Evolutionary conservation across 495 filamentous ascomycete genomes (phyloP).

Genomic region (Trichocladium uniseriatum): DNA sequence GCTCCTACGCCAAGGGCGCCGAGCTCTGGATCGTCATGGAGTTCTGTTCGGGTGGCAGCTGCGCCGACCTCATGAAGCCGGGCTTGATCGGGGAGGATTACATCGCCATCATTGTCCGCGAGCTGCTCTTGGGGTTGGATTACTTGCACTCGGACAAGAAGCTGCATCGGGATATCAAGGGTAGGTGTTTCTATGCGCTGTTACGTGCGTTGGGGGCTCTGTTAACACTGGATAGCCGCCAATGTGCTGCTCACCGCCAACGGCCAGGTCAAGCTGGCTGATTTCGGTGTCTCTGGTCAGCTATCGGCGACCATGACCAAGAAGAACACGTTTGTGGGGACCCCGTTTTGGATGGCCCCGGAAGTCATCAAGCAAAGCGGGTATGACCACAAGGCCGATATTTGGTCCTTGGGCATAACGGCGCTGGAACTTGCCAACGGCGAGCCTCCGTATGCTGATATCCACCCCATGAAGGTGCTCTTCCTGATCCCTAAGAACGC

Average conservation of each 20-base stretch:
- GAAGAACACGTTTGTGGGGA: conserved; percentile 98
- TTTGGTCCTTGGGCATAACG: conserved; percentile 98
- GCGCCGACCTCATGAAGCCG: conserved; percentile 83
- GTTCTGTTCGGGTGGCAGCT: conserved; percentile 88
- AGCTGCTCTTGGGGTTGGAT: conserved; percentile 80
- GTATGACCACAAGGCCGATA: conserved; percentile 97
- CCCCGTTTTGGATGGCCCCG: conserved; percentile 99
- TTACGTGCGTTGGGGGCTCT: background rate
- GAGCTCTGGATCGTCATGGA: conserved; percentile 98
- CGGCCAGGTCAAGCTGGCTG: conserved; percentile 92
- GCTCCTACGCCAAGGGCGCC: conserved; percentile 88
- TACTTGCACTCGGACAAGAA: conserved; percentile 95
- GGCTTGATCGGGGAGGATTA: conserved; percentile 88
- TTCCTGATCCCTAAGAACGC: conserved; percentile 96
- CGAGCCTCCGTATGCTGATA: conserved; percentile 91
- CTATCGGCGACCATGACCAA: conserved; percentile 99
- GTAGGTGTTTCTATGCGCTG: conserved; percentile 33
- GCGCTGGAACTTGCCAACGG: conserved; percentile 88
- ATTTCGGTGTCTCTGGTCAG: conserved; percentile 96
- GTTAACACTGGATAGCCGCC: conserved; percentile 50
- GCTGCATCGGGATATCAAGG: conserved; percentile 94
- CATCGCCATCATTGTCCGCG: conserved; percentile 85
- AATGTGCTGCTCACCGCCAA: conserved; percentile 80
- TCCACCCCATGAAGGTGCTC: conserved; percentile 97
- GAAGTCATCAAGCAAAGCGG: conserved; percentile 98